These are phyloP conservation scores for Conringia planisiliqua DNA, from an alignment of 345 rosid genomes.

Conservation along the genomic window DNA sequence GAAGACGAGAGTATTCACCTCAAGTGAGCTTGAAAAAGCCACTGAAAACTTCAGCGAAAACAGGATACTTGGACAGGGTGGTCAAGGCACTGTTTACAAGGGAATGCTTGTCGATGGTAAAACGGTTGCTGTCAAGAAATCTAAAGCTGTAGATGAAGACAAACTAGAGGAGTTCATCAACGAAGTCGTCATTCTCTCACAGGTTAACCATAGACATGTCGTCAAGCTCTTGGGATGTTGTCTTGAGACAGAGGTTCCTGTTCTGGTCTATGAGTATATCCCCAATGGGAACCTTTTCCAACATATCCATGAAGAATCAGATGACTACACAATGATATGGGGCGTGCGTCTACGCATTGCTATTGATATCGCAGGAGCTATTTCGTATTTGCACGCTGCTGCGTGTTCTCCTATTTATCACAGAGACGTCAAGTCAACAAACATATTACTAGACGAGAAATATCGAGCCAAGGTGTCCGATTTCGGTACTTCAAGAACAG, in stretches of 20 bases:
- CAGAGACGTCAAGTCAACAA: constrained; percentile 5
- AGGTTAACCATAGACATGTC: constrained; percentile 39
- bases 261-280: constrained; percentile 38
- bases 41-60: constrained; percentile 34
- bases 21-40: constrained; percentile 39
- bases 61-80: constrained; percentile 13
- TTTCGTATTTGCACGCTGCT: background rate
- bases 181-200: constrained; percentile 41
- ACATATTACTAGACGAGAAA: constrained; percentile 2
- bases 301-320: background rate
- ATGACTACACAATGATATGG: constrained; percentile 4
- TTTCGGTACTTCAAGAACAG: background rate
- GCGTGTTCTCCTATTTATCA: background rate
- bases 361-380: constrained; percentile 16
- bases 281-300: constrained; percentile 4
- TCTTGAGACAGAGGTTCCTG: constrained; percentile 41
- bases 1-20: background rate
- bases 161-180: constrained; percentile 44
- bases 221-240: constrained; percentile 37
- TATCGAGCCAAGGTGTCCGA: constrained; percentile 2
- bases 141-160: constrained; percentile 31
- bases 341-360: constrained; percentile 16
- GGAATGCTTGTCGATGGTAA: constrained; percentile 29
- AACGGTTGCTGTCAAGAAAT: constrained; percentile 42
- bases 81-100: constrained; percentile 38